Evolutionary conservation across 495 filamentous ascomycete species (phyloP), one percentile per base, ranked within the genome.

Genomic region (Neurospora sp.): DNA sequence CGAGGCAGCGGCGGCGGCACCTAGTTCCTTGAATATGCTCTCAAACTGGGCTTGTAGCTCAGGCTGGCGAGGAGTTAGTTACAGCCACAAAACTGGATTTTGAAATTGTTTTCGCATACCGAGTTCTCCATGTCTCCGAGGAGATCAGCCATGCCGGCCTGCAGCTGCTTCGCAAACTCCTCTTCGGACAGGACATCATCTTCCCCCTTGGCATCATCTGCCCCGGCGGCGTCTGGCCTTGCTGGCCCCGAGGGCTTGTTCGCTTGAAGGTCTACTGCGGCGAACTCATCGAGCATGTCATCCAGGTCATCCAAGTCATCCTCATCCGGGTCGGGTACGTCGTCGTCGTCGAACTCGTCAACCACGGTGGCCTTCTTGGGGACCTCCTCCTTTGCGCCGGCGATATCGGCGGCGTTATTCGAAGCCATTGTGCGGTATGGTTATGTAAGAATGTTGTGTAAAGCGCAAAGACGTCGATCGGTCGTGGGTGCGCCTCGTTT

Each of bases 261-360:
- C 73, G 83, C 77, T 5, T 87, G 84, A 38, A 87, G 71, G 70
- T 87, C 88, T 4, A 86, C 82, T 11, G 86, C 77, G 18, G 89
- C 85, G 82, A 99, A 99, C 76, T 97, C 91, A 75, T 98, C 94
- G 40, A 99, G 91, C 80, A 98, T 89, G 69, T 98, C 95, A 81
- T 98, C 95, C 59, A 98, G 83, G 79, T 98, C 95, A 78, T 97
- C 94, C 22, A 97, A 87, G 78, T 97, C 94, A 80, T 94, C 92
- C 79, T 93, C 92, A 74, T 93, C 92, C 38, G 91, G 91, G 78
- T 94, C 92, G 20, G 91, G 86, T 1, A 86, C 88, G n/a, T 85
- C 87, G 35, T 81, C 75, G 20, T 81, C 75, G 44, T 76, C 66
- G 22, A 39, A 70, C 44, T 75, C 72, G n/a, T 76, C 75, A 7